These are phyloP conservation scores for Plantago major DNA, from an alignment of 257 asterid species.

Conservation along the genomic window DNA sequence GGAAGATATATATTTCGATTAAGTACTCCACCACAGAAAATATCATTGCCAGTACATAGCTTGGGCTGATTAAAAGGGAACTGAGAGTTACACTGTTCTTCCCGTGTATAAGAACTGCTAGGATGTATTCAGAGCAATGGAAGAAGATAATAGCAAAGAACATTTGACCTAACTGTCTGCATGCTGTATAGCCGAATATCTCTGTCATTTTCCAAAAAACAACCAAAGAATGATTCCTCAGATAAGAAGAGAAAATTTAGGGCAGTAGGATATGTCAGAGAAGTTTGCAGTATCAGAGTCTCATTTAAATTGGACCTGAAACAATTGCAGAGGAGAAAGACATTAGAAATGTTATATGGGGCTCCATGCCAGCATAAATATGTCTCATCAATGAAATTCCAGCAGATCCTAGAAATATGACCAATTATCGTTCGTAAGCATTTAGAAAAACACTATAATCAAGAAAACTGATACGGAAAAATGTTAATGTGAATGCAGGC, in stretches of 20 bases:
- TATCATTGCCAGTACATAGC: conserved; percentile 63
- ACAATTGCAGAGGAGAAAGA: conserved; percentile 26
- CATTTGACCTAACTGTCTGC: conserved; percentile 67
- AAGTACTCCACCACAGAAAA: conserved; percentile 64
- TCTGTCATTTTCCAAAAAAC: conserved; percentile 55
- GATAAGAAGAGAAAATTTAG: conserved; percentile 15
- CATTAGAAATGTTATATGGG: conserved; percentile 27
- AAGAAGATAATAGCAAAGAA: conserved; percentile 57
- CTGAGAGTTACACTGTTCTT: conserved; percentile 48
- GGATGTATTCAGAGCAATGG: conserved; percentile 65
- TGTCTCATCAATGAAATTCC: conserved; percentile 40
- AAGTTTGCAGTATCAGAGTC: conserved; percentile 6
- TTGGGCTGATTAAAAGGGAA: conserved; percentile 77
- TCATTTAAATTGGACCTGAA: conserved; percentile 48
- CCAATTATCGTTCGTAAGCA: background rate
- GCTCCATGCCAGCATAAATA: conserved; percentile 31
- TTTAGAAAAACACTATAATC: background rate
- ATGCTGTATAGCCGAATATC: conserved; percentile 47
- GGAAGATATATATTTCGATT: conserved; percentile 59
- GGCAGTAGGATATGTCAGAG: conserved; percentile 7
- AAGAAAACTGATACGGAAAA: background rate
- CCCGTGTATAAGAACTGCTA: conserved; percentile 64
- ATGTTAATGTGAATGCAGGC: background rate
- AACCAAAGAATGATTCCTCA: conserved; percentile 27
- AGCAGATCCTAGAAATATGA: conserved; percentile 18